Percentiles rank a stretch among this genome's conserved stretches.
Conservation (phyloP, 345 rosid genomes). For the Citrus cavaleriei region DNA sequence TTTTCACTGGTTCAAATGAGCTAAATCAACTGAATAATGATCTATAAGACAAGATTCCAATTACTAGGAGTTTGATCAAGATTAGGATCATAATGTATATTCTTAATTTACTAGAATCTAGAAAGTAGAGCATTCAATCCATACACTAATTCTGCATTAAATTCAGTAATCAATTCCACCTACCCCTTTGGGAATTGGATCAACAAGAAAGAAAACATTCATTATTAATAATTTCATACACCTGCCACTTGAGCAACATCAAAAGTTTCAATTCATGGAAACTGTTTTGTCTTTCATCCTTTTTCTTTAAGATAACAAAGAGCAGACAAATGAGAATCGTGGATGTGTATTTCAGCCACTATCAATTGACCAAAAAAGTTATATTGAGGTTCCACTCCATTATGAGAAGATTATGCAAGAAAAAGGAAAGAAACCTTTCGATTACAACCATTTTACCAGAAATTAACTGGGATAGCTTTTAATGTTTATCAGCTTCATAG, state of each 20-base stretch:
- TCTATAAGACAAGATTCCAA: not conserved
- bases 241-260: not conserved
- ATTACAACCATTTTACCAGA: not conserved
- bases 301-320: not conserved
- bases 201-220: not conserved
- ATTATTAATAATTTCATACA: not conserved
- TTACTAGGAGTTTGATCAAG: not conserved
- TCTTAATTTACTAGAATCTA: not conserved
- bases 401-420: not conserved
- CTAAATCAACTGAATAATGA: not conserved
- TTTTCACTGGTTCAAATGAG: not conserved
- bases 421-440: not conserved
- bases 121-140: not conserved
- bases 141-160: not conserved
- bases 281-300: not conserved
- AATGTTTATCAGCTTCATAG: not conserved
- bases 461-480: not conserved
- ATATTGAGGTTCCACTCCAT: not conserved
- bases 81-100: not conserved
- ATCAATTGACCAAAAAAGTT: not conserved
- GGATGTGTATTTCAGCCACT: not conserved
- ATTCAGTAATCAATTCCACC: not conserved
- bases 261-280: not conserved
- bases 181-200: not conserved
- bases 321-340: not conserved